Conservation (phyloP, 225 moss, liverwort and hornwort species). For the Neckera pumila region DNA sequence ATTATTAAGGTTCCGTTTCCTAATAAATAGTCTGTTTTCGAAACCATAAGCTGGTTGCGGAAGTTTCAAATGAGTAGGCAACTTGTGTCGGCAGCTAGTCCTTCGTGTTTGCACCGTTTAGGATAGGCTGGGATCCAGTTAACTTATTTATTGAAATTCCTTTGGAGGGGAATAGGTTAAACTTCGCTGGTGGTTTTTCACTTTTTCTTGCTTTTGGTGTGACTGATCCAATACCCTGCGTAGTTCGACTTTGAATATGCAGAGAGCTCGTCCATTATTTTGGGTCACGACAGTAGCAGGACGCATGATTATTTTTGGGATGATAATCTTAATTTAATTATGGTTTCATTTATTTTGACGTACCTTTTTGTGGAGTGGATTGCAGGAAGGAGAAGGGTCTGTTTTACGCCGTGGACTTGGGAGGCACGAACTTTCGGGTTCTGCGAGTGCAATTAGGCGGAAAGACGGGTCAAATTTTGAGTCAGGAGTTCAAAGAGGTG, state of each 20-base stretch:
- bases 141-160: not conserved
- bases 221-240: not conserved
- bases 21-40: not conserved
- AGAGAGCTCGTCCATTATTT: not conserved
- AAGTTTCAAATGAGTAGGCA: not conserved
- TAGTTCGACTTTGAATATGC: not conserved
- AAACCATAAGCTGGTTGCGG: not conserved
- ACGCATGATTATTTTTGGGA: not conserved
- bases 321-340: not conserved
- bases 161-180: not conserved
- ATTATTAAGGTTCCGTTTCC: not conserved
- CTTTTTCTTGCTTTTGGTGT: not conserved
- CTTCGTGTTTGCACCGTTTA: not conserved
- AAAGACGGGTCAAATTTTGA: constrained; percentile 67
- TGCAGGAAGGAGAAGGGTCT: constrained; percentile 73
- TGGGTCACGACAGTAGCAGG: not conserved
- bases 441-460: constrained; percentile 88
- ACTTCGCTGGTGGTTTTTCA: not conserved
- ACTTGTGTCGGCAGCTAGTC: not conserved
- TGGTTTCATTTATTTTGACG: not conserved
- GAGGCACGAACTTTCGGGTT: constrained; percentile 95
- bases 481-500: constrained; percentile 83
- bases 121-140: not conserved
- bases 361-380: not conserved
- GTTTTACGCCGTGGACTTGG: constrained; percentile 89